A percentile compares a stretch with the other conserved stretches of the same genome.
These are phyloP conservation scores for Hypoxylon fragiforme DNA, from an alignment of 495 filamentous ascomycete genomes.

Conservation along the genomic window DNA sequence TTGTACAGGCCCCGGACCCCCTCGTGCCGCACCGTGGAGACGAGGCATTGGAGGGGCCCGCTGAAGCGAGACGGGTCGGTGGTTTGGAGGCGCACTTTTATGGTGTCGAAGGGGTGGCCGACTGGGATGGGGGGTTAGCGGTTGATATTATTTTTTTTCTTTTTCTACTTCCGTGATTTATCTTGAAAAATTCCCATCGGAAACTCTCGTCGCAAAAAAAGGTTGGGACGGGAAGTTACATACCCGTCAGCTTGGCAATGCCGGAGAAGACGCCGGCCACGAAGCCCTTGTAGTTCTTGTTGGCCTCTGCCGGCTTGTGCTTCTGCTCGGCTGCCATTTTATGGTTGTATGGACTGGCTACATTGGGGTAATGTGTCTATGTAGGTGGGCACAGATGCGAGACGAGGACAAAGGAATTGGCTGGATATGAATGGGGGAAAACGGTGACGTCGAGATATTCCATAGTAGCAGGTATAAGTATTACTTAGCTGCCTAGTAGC, in stretches of 20 bases:
- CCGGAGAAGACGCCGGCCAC: conserved; percentile 93
- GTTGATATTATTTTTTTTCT: neutral
- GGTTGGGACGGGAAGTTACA: conserved; percentile 32
- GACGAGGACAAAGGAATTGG: too few relatives aligned
- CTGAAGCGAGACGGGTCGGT: conserved; percentile 72
- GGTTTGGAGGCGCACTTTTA: conserved; percentile 97
- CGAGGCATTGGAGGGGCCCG: conserved; percentile 84
- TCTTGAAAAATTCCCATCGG: too few relatives aligned
- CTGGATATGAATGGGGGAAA: neutral
- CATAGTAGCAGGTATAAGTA: too few relatives aligned
- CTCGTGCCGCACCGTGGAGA: conserved; percentile 79
- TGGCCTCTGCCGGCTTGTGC: conserved; percentile 27
- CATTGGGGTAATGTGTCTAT: conserved; percentile 23
- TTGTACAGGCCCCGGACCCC: conserved; percentile 83
- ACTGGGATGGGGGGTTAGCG: conserved; percentile 33
- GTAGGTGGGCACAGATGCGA: too few relatives aligned
- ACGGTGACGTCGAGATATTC: conserved; percentile 10
- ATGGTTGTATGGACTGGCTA: neutral
- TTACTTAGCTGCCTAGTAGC: too few relatives aligned
- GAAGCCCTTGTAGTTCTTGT: conserved; percentile 80
- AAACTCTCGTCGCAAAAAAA: too few relatives aligned
- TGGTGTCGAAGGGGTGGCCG: conserved; percentile 79
- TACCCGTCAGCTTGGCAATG: conserved; percentile 86
- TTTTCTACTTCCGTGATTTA: neutral
- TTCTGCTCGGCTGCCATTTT: conserved; percentile 38